phyloP scores from a whole-genome alignment of 768 basidiomycete species.

The Trametes maxima region DNA sequence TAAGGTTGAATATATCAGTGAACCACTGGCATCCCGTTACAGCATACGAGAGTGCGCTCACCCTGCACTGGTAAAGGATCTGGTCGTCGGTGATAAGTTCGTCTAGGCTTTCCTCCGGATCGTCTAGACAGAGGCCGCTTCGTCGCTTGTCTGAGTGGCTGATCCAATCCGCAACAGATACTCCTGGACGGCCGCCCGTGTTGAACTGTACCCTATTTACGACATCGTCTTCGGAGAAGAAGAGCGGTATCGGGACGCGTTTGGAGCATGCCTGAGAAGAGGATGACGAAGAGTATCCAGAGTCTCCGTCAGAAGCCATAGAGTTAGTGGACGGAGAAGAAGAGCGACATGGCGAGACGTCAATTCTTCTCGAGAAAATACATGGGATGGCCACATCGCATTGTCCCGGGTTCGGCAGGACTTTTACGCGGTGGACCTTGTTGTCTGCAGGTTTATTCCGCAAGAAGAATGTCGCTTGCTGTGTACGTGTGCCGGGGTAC shows the following conservation, averaged over 20 bases:
- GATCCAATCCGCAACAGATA: constrained; percentile 10
- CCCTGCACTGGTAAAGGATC: constrained; percentile 13
- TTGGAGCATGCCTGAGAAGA: not conserved
- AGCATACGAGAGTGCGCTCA: not conserved
- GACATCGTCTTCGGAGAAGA: not conserved
- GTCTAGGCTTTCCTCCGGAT: constrained; percentile 8
- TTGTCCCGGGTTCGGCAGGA: too few relatives aligned
- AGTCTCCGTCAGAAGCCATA: not conserved
- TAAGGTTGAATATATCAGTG: not conserved
- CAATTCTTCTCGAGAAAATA: too few relatives aligned
- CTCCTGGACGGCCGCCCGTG: not conserved
- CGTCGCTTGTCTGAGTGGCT: constrained; percentile 4
- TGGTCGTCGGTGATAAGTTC: not conserved
- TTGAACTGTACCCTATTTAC: not conserved
- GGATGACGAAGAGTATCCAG: not conserved
- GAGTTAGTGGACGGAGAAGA: not conserved
- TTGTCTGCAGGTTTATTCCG: too few relatives aligned
- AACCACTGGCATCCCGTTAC: not conserved
- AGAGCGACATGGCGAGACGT: not conserved
- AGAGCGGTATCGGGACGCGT: constrained; percentile 9
- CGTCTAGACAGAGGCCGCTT: not conserved
- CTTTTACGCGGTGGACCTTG: too few relatives aligned
- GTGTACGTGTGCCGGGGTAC: too few relatives aligned
- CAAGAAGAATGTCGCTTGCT: too few relatives aligned
- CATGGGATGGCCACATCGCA: too few relatives aligned